Percentiles rank a stretch among this genome's conserved stretches.
Conservation (phyloP, 2,329 filamentous ascomycete genomes). For the Colletotrichum sp. region DNA sequence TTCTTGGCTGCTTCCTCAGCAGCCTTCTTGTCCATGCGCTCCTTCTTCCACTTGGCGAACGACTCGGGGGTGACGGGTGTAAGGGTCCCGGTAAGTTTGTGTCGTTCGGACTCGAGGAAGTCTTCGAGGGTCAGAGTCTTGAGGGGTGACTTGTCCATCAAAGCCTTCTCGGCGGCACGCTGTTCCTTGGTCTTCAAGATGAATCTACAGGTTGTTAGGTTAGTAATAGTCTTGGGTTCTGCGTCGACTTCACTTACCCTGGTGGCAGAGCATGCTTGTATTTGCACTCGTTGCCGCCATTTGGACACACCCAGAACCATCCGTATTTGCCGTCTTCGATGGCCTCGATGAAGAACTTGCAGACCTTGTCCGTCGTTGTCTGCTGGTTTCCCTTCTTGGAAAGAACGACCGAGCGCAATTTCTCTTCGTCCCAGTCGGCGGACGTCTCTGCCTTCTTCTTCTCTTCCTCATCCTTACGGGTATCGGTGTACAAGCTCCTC, state of each 20-base stretch:
- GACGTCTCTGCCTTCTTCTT: constrained; percentile 91
- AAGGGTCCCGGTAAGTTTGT: constrained; percentile 89
- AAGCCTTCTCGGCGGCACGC: constrained; percentile 90
- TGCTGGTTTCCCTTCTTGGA: constrained; percentile 98
- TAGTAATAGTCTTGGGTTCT: neutral
- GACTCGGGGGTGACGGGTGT: constrained; percentile 93
- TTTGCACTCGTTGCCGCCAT: constrained; percentile 97
- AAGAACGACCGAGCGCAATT: constrained; percentile 85
- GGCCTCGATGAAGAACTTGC: constrained; percentile 97
- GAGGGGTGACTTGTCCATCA: constrained; percentile 93
- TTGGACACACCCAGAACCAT: constrained; percentile 99
- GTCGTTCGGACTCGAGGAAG: constrained; percentile 93
- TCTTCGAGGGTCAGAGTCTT: constrained; percentile 96
- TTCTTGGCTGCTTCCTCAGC: constrained; percentile 89
- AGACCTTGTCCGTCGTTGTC: constrained; percentile 97
- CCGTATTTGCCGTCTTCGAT: constrained; percentile 99
- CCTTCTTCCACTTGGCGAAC: constrained; percentile 97
- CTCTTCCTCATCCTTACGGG: constrained; percentile 73
- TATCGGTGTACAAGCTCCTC: constrained; percentile 89
- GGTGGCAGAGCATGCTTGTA: constrained; percentile 95
- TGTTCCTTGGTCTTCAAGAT: constrained; percentile 98
- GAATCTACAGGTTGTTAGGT: constrained; percentile 63
- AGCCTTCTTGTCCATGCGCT: constrained; percentile 91
- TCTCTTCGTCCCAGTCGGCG: constrained; percentile 97
- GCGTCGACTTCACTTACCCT: constrained; percentile 68